Percentiles rank a stretch among this genome's conserved stretches.
Evolutionary conservation across 192 early-diverging fungal species (phyloP).

Genomic region (Obelidium mucronatum): DNA sequence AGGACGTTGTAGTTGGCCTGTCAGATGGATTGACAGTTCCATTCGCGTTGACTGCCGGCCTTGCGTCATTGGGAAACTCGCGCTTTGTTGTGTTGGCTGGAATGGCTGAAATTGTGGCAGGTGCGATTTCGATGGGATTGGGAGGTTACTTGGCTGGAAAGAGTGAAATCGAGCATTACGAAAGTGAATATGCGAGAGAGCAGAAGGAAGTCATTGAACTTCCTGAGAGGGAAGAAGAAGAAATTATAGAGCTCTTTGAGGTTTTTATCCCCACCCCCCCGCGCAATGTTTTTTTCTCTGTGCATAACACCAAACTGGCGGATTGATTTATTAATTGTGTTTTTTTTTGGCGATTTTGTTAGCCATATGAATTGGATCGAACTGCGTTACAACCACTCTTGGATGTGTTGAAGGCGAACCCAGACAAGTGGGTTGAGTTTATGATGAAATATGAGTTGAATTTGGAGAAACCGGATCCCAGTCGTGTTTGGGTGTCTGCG

Average conservation of each 20-base stretch:
- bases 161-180: conserved; percentile 69
- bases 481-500: conserved; percentile 62
- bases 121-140: conserved; percentile 67
- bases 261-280: no score
- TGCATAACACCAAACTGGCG: no score
- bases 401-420: conserved; percentile 54
- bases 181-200: conserved; percentile 62
- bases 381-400: conserved; percentile 59
- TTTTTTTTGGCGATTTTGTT: no score
- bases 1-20: conserved; percentile 30
- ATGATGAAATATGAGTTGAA: conserved; percentile 77
- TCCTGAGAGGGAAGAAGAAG: conserved; percentile 61
- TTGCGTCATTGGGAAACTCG: conserved; percentile 58
- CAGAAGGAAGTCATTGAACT: conserved; percentile 59
- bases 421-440: conserved; percentile 68
- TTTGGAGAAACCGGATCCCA: conserved; percentile 64
- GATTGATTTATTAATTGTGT: no score
- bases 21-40: conserved; percentile 59
- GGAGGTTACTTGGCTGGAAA: conserved; percentile 67
- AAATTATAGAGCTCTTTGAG: conserved; percentile 68
- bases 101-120: conserved; percentile 62
- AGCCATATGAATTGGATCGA: conserved; percentile 65
- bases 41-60: conserved; percentile 70
- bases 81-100: conserved; percentile 64
- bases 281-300: no score